Evolutionary conservation across 2,329 filamentous ascomycete genomes (phyloP).

Genomic region (Diaporthe amygdali): DNA sequence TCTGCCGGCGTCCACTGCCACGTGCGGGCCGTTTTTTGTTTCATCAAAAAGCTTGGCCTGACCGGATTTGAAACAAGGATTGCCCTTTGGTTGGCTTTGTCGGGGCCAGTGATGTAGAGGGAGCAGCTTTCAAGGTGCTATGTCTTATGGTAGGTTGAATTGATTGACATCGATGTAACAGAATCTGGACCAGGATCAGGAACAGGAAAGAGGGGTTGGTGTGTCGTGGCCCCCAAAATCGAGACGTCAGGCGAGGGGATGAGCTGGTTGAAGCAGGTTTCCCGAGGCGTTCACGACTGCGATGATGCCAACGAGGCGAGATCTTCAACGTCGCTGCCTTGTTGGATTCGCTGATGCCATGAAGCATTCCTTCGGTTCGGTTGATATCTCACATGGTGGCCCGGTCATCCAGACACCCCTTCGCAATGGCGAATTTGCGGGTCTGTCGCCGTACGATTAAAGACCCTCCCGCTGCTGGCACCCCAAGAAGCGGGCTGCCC

Average conservation of each 20-base stretch:
- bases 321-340: neutral
- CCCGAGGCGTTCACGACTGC: neutral
- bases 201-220: neutral
- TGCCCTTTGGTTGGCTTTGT: neutral
- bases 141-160: neutral
- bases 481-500: neutral
- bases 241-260: neutral
- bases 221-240: neutral
- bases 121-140: neutral
- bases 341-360: neutral
- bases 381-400: neutral
- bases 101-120: neutral
- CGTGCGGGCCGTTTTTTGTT: constrained; percentile 17
- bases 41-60: constrained; percentile 6
- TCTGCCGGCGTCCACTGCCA: constrained; percentile 3
- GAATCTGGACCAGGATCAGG: neutral
- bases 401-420: neutral
- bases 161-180: neutral
- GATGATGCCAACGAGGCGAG: neutral
- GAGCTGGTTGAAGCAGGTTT: neutral
- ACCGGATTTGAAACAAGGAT: constrained; percentile 16
- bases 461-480: neutral
- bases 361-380: neutral
- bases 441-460: neutral
- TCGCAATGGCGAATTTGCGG: neutral